Evolutionary conservation across 208 protist species (phyloP), one percentile per base, ranked within the genome.

Genomic region (Trichomonas gallinae): DNA sequence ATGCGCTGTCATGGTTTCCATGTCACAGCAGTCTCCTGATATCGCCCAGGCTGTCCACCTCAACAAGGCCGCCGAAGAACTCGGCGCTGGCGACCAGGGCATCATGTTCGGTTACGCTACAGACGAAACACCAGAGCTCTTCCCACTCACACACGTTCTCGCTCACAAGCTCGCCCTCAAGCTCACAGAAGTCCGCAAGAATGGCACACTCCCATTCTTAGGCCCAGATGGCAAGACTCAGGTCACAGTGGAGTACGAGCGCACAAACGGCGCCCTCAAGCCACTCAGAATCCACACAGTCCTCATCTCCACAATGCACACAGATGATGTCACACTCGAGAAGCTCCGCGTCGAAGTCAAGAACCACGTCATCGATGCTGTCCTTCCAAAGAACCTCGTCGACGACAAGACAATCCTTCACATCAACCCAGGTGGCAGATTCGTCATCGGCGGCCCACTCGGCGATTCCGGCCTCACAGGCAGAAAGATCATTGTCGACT

Each of bases 31-130:
- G 98, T 99, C 98, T 44, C 98, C 99, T 89, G 99, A 99, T 96
- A 99, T 99, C 97, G 99, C 98, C 87, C 98, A 99, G 97, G 98
- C 98, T 97, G 99, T 99, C 83, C 98, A 99, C 97, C 97, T 99
- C 85, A 97, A 97, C 89, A 98, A 99, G 96, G 96, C 98, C 45
- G 97, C 98, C 63, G 98, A 99, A 97, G 98, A 99, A 96, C 97
- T 99, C 96, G 99, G 99, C 96, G 99, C 99, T 96, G 99, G 99
- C 97, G 99, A 99, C 49, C 96, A 97, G 98, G 99, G 99, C 96
- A 98, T 99, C 98, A 99, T 99, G 99, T 99, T 99, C 97, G 99
- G 99, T 91, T 99, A 99, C 97, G 99, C 99, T 63, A 99, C 99
- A 63, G 98, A 99, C 97, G 99, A 99, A 98, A 99, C 99, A 85